Evolutionary conservation across 2,329 filamentous ascomycete species (phyloP).

Genomic region (Ophiocordyceps australis): DNA sequence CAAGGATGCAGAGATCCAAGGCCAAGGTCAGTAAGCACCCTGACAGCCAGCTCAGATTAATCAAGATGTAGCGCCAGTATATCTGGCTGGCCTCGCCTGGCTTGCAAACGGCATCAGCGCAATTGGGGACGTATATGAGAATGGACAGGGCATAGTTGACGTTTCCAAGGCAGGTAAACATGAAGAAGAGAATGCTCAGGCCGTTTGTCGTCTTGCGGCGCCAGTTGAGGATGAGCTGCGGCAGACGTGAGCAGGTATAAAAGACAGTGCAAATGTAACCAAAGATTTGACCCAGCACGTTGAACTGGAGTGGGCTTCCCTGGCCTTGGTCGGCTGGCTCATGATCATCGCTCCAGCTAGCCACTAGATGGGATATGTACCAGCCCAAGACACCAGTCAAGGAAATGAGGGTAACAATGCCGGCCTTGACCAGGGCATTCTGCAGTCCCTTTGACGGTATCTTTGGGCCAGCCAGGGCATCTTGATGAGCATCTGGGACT

Average conservation of each 20-base stretch:
- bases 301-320: constrained; percentile 43
- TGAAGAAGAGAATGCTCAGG: constrained; percentile 83
- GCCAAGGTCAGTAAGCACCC: constrained; percentile 79
- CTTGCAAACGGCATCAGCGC: constrained; percentile 34
- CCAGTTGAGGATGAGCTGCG: constrained; percentile 84
- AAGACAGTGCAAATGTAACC: constrained; percentile 81
- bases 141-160: constrained; percentile 86
- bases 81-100: constrained; percentile 45
- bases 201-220: constrained; percentile 85
- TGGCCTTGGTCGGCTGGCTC: constrained; percentile 16
- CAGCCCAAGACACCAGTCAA: constrained; percentile 71
- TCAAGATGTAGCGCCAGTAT: constrained; percentile 68
- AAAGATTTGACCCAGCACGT: constrained; percentile 69
- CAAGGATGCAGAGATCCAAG: constrained; percentile 73
- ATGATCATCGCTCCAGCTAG: constrained; percentile 20
- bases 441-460: constrained; percentile 33
- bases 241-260: constrained; percentile 78
- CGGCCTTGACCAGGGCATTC: constrained; percentile 51
- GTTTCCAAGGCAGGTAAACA: constrained; percentile 93
- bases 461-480: constrained; percentile 22
- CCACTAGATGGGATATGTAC: constrained; percentile 40
- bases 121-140: constrained; percentile 70
- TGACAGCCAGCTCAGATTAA: constrained; percentile 81
- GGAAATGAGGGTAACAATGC: constrained; percentile 66
- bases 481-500: constrained; percentile 60